These are phyloP conservation scores for Chlorociboria aeruginascens DNA, from an alignment of 495 filamentous ascomycete genomes.

Conservation along the genomic window DNA sequence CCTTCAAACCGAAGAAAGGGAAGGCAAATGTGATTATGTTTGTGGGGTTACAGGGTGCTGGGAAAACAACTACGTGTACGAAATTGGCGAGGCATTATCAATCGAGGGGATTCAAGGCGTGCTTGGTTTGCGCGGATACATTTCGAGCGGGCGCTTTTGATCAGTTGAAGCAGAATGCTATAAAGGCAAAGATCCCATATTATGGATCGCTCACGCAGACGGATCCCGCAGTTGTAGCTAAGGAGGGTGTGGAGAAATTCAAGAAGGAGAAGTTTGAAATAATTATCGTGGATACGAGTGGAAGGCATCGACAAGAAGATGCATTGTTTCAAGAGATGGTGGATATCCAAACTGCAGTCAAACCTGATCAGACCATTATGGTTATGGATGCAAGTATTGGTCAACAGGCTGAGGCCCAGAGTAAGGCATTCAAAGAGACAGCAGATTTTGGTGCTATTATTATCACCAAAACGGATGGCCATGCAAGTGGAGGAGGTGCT, in stretches of 20 bases:
- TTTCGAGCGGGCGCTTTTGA: conserved; percentile 98
- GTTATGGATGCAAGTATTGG: conserved; percentile 94
- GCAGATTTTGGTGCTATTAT: conserved; percentile 98
- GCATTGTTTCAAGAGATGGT: conserved; percentile 97
- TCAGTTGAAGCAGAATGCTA: conserved; percentile 97
- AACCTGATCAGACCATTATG: conserved; percentile 95
- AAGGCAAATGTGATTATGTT: conserved; percentile 98
- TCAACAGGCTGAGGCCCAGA: conserved; percentile 88
- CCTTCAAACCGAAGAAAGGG: conserved; percentile 95
- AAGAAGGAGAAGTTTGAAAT: conserved; percentile 98
- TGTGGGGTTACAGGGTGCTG: conserved; percentile 90
- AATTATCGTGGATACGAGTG: conserved; percentile 96
- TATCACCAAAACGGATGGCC: conserved; percentile 96
- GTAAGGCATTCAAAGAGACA: conserved; percentile 92
- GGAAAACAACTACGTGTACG: conserved; percentile 97
- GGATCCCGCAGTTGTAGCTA: conserved; percentile 84
- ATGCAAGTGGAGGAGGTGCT: conserved; percentile 88
- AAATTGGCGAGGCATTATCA: conserved; percentile 95
- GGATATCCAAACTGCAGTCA: conserved; percentile 86
- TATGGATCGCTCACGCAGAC: conserved; percentile 93
- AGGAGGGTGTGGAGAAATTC: conserved; percentile 95
- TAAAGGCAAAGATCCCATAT: conserved; percentile 97
- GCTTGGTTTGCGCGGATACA: conserved; percentile 94
- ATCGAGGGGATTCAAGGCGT: conserved; percentile 83
- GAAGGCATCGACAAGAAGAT: conserved; percentile 86